Conservation (phyloP, 2,329 filamentous ascomycete genomes). For the Mollisia scopiformis region DNA sequence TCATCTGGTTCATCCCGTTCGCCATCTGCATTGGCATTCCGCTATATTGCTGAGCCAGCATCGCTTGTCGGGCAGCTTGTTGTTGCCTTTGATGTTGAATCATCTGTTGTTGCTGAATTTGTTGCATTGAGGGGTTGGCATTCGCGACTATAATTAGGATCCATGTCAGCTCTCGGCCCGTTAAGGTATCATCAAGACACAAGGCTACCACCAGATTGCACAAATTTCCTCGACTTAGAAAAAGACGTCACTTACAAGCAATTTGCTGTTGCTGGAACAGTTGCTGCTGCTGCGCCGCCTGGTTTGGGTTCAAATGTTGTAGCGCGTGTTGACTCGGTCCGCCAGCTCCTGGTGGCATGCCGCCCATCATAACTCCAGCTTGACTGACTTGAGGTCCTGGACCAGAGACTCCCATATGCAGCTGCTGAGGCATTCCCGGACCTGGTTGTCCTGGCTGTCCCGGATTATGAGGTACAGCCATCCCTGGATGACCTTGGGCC, state of each 20-base stretch:
- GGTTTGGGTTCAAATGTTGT: slow-evolving; percentile 67
- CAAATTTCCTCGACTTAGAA: background rate
- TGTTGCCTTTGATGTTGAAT: slow-evolving; percentile 47
- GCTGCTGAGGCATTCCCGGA: slow-evolving; percentile 67
- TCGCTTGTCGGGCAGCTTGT: slow-evolving; percentile 49
- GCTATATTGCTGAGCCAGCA: slow-evolving; percentile 57
- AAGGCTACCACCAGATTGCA: background rate
- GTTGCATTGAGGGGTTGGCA: slow-evolving; percentile 39
- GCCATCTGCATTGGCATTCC: slow-evolving; percentile 57
- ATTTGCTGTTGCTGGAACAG: slow-evolving; percentile 26
- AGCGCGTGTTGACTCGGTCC: slow-evolving; percentile 67
- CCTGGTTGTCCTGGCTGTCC: slow-evolving; percentile 71
- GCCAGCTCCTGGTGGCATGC: slow-evolving; percentile 69
- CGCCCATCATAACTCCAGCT: slow-evolving; percentile 70
- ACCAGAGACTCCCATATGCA: slow-evolving; percentile 73
- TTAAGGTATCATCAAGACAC: background rate
- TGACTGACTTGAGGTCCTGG: slow-evolving; percentile 73
- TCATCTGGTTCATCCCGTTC: slow-evolving; percentile 57
- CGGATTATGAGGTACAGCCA: slow-evolving; percentile 59
- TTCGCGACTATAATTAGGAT: slow-evolving; percentile 31
- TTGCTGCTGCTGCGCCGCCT: slow-evolving; percentile 41
- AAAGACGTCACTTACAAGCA: slow-evolving; percentile 28
- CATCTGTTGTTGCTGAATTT: slow-evolving; percentile 57
- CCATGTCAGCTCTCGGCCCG: slow-evolving; percentile 24
- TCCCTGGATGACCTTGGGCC: slow-evolving; percentile 58